Base-by-base conservation (phyloP, 345 rosid species). In the Toxicodendron radicans region DNA sequence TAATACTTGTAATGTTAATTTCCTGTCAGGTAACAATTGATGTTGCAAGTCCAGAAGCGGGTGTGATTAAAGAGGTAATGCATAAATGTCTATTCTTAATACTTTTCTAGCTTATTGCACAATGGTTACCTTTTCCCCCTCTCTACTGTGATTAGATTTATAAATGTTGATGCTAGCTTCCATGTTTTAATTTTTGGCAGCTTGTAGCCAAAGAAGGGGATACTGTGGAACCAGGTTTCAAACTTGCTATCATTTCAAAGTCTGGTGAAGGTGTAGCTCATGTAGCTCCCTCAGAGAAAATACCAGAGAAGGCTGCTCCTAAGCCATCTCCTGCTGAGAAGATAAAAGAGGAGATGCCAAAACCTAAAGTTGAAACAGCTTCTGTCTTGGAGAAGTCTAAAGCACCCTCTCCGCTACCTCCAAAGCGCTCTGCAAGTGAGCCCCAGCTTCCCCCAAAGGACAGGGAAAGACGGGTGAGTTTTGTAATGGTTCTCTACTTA, bases 401-500 rank as follows among this genome's bases (percentile, higher is more conserved):
- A 78, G 58, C 69, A 74, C 79, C 81, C 20, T 70, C 92, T 73
- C 73, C 88, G 0, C 87, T 93, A 64, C 89, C 97, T 57, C 81
- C 92, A 58, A 89, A 84, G 71, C 86, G 68, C 66, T 83, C 97
- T 67, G 92, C 97, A 10, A 82, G 88, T 48, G 98, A 93, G 73
- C 97, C 99, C n/a, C 95, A 93, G 81, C 98, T 96, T 76, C 99
- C 99, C n/a, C 98, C 99, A 2, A 96, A 96, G 84, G 99, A 93
- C 57, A 88, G 97, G 81, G 99, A 96, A 87, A 93, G 98, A 90
- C 84, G 98, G 38, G 99, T 96, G 81, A 76, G 94, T 68, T 30
- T 72, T 10, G 27, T 48, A 5, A 35, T 49, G 41, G 24, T 58
- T 51, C n/a, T 38, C 9, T 72, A 48, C 61, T 11, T 49, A 13